Conservation (phyloP, 306 rosid genomes). For the Crotalaria pallida region DNA sequence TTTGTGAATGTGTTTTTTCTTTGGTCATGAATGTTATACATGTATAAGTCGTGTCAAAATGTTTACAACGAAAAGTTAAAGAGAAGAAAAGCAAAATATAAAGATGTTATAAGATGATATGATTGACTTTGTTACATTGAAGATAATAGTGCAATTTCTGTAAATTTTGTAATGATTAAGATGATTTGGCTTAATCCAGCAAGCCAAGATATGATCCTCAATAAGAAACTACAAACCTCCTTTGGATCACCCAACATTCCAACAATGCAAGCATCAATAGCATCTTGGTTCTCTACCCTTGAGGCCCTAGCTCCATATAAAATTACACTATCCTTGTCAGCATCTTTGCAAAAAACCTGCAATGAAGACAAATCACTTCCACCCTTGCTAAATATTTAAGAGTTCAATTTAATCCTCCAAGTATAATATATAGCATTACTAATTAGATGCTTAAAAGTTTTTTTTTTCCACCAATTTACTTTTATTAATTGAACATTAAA, state of each 20-base stretch:
- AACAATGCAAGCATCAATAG: constrained; percentile 92
- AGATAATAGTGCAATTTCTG: neutral
- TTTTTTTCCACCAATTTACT: too few species aligned
- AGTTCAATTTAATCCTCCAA: too few species aligned
- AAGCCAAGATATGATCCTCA: neutral
- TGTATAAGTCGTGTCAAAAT: neutral
- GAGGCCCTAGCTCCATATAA: constrained; percentile 85
- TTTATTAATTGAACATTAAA: neutral
- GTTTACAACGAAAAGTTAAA: neutral
- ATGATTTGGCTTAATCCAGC: neutral
- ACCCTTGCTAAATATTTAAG: neutral
- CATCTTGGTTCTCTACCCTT: constrained; percentile 87
- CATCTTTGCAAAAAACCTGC: constrained; percentile 57
- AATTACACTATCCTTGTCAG: constrained; percentile 50
- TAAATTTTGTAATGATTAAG: neutral
- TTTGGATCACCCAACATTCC: constrained; percentile 94
- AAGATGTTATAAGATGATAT: neutral
- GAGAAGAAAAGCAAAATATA: neutral
- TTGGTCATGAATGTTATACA: neutral
- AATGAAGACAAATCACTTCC: neutral
- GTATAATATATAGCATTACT: too few species aligned
- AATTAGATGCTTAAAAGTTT: too few species aligned
- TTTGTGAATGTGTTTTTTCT: neutral
- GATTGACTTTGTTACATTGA: neutral
- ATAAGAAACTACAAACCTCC: constrained; percentile 43